Evolutionary conservation across 352 stramenopile species (phyloP).

Genomic region (Phytophthora idaei): DNA sequence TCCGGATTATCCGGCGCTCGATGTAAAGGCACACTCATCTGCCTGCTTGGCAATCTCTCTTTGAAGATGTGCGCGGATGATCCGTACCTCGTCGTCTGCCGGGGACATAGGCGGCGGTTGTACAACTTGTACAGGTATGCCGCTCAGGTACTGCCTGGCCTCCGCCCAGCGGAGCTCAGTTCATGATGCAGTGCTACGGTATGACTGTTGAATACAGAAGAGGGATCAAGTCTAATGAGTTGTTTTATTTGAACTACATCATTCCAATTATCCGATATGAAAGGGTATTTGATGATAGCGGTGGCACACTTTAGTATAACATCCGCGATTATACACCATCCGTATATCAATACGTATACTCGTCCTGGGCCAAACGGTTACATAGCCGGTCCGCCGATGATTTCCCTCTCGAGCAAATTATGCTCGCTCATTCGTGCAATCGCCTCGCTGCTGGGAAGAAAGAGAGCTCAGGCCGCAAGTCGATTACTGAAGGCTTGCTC

Average conservation of each 20-base stretch:
- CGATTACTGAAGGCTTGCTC: background rate
- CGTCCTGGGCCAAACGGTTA: slow-evolving; percentile 20
- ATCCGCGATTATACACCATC: background rate
- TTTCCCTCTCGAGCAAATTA: slow-evolving; percentile 21
- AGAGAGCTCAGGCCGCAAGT: background rate
- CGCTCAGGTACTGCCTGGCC: no score
- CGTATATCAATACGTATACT: slow-evolving; percentile 6
- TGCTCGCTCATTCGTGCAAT: slow-evolving; percentile 39
- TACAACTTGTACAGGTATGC: background rate
- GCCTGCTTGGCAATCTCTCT: slow-evolving; percentile 11
- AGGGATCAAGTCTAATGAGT: no score
- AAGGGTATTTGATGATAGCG: background rate
- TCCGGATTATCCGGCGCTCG: slow-evolving; percentile 5
- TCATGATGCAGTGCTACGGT: no score
- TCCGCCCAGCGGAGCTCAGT: no score
- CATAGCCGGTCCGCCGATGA: slow-evolving; percentile 21
- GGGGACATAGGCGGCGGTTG: slow-evolving; percentile 11
- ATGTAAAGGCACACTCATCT: slow-evolving; percentile 7
- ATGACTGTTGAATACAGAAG: no score
- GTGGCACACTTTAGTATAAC: background rate
- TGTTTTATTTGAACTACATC: no score
- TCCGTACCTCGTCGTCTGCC: slow-evolving; percentile 22
- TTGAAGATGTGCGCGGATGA: slow-evolving; percentile 26
- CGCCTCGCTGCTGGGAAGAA: slow-evolving; percentile 24
- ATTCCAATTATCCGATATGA: background rate